Evolutionary conservation across 345 rosid species (phyloP).

Genomic region (Syzygium aqueum): DNA sequence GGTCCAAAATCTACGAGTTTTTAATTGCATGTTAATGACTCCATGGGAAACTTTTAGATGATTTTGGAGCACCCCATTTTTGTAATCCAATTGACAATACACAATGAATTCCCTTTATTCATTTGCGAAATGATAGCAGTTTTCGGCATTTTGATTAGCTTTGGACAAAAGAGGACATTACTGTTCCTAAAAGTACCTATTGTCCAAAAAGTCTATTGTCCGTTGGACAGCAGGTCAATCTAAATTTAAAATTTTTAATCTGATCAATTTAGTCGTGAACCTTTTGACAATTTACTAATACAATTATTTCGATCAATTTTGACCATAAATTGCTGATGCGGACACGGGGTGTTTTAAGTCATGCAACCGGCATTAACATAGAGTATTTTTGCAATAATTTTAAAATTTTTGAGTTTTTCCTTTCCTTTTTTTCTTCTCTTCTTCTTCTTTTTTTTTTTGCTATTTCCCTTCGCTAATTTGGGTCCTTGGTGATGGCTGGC

Average conservation of each 20-base stretch:
- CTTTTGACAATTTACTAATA: neutral
- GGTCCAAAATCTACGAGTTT: neutral
- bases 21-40: neutral
- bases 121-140: neutral
- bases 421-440: too few relatives aligned
- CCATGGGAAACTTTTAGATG: neutral
- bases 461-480: accelerated
- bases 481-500: neutral
- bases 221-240: accelerated
- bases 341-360: neutral
- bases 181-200: neutral
- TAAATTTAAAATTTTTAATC: neutral
- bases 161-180: neutral
- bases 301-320: neutral
- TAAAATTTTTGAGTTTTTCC: too few relatives aligned
- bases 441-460: neutral
- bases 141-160: neutral
- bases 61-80: neutral
- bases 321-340: accelerated
- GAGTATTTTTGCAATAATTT: neutral
- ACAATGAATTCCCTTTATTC: neutral
- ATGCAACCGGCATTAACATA: accelerated
- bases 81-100: neutral
- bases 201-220: neutral
- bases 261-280: neutral